phyloP scores from a whole-genome alignment of 495 filamentous ascomycete genomes.

The Letharia lupina region DNA sequence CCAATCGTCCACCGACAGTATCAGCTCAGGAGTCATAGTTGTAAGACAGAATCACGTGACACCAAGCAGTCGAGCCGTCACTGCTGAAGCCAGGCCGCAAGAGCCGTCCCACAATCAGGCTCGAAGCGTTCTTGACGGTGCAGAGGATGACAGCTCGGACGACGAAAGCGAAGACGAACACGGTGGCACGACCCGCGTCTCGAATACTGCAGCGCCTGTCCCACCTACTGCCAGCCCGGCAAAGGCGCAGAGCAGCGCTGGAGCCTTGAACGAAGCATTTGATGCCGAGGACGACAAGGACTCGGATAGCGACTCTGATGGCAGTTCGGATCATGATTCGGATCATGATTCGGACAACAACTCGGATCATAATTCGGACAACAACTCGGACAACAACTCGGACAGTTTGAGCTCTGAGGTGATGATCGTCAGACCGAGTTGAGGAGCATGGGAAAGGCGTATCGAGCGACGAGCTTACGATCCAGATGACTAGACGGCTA shows the following conservation, averaged over 20 bases:
- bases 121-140: accelerated
- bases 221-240: neutral
- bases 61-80: neutral
- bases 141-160: neutral
- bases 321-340: no score
- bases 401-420: conserved; percentile 1
- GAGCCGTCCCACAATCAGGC: neutral
- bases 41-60: neutral
- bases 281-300: neutral
- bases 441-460: no score
- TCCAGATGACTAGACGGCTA: neutral
- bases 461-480: neutral
- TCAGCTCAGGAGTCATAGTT: neutral
- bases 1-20: neutral
- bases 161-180: neutral
- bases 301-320: neutral
- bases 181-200: neutral
- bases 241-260: neutral
- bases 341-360: neutral
- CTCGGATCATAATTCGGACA: neutral
- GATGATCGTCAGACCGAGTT: neutral
- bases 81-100: neutral
- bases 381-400: neutral
- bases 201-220: neutral
- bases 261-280: neutral